Base-by-base conservation (phyloP, 805 yeast species). In the Jamesozyma lodderae region DNA sequence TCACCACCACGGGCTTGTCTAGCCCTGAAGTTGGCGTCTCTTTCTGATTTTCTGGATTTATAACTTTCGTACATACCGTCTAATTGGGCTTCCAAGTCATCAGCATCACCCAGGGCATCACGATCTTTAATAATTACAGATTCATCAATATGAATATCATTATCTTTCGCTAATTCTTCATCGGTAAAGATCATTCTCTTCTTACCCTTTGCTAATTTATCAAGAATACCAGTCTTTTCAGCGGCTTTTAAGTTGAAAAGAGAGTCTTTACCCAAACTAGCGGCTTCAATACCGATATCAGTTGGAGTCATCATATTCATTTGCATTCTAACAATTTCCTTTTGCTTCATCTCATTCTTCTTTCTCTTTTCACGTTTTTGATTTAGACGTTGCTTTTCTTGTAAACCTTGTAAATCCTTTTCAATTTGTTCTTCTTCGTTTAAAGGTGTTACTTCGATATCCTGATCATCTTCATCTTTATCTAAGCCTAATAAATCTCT, bases 211-310 rank as follows among this genome's bases (percentile, higher is more conserved):
- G 82, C 77, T 36, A 88, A 64, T 25, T 80, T 77, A 38, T 75
- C 74, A 40, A 86, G 62, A 46, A 81, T 75, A 32, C 96, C 97
- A 3, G 95, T 79, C 60, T 81, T 82, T 59, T 84, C 84, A 3
- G 96, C 96, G n/a, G 73, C 64, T 53, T 77, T 81, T 57, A 92
- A 69, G 54, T 80, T 85, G 67, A 92, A 92, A 41, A 86, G 66
- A 1, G 88, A 73, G 42, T 82, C 88, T 39, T 81, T 70, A 26
- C 92, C 95, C 42, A 76, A 68, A 37, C 73, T 73, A 14, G 85
- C 90, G 14, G 96, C 95, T 57, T 92, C 98, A 38, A 85, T 69
- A 72, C 97, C 96, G 45, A 92, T 78, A 54, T 87, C 94, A 66
- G 73, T 75, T 54, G 94, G 95, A 5, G 96, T 84, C 41, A 83